phyloP scores from a whole-genome alignment of 495 filamentous ascomycete species.

The Tirmania nivea region DNA sequence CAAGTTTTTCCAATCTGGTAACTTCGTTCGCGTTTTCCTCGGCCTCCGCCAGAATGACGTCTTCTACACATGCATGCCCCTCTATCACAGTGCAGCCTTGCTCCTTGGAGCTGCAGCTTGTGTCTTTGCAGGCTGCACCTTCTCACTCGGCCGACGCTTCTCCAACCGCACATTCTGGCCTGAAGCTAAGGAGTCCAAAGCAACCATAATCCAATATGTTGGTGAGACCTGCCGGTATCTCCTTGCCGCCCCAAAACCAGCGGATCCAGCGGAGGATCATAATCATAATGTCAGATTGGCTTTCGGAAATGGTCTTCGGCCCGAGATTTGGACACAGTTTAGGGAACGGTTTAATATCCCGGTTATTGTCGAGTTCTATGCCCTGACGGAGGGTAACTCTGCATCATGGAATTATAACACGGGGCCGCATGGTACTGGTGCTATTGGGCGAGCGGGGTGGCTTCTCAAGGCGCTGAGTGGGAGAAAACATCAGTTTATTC shows the following conservation, averaged over 20 bases:
- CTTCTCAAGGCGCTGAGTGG: conserved; percentile 35
- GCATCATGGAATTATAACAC: conserved; percentile 54
- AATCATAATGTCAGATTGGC: conserved; percentile 59
- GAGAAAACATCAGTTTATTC: conserved; percentile 33
- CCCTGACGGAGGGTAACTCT: conserved; percentile 56
- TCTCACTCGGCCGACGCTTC: conserved; percentile 62
- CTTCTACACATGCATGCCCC: conserved; percentile 83
- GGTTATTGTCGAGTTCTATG: conserved; percentile 74
- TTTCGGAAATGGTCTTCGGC: conserved; percentile 78
- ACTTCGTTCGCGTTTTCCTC: conserved; percentile 37
- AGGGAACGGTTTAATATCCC: conserved; percentile 70
- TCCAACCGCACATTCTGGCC: conserved; percentile 63
- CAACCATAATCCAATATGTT: conserved; percentile 83
- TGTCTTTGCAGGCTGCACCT: conserved; percentile 38
- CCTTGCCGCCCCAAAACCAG: conserved; percentile 42
- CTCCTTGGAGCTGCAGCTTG: conserved; percentile 43
- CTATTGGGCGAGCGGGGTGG: conserved; percentile 56
- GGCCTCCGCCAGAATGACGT: conserved; percentile 37
- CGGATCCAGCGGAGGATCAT: conserved; percentile 39
- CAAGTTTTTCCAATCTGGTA: conserved; percentile 34
- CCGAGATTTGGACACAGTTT: conserved; percentile 78
- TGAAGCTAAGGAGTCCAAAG: conserved; percentile 46
- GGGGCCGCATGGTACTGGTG: conserved; percentile 56
- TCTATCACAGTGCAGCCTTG: conserved; percentile 74
- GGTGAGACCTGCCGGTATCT: conserved; percentile 89